These are phyloP conservation scores for Ramaria sp. DNA, from an alignment of 768 basidiomycete genomes.

Conservation along the genomic window DNA sequence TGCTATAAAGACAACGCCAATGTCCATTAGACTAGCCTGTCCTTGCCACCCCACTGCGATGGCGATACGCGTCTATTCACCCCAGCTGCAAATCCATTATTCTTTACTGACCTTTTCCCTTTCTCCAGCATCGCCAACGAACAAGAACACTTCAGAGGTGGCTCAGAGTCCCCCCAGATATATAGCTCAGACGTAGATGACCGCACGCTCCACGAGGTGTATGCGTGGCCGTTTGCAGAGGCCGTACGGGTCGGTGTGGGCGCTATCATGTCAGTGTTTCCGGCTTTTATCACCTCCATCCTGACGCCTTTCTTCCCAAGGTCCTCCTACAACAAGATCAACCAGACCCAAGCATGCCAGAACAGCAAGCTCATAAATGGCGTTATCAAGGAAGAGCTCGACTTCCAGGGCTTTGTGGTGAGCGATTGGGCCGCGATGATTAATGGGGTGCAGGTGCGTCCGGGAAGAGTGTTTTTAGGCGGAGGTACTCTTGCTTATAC, in stretches of 20 bases:
- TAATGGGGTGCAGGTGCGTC: constrained; percentile 7
- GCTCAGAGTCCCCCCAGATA: constrained; percentile 14
- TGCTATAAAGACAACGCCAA: too few species aligned
- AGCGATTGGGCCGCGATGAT: constrained; percentile 17
- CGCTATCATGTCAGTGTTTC: constrained; percentile 47
- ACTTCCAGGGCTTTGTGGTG: constrained; percentile 49
- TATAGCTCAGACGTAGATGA: constrained; percentile 65
- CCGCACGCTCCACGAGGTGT: constrained; percentile 67
- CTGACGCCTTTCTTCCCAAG: not conserved
- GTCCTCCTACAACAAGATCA: constrained; percentile 36
- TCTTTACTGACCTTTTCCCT: not conserved
- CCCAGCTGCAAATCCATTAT: too few species aligned
- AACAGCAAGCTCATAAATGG: constrained; percentile 61
- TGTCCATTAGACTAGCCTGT: too few species aligned
- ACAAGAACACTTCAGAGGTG: constrained; percentile 26
- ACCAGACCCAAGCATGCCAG: constrained; percentile 66
- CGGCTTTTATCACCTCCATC: not conserved
- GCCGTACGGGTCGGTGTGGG: constrained; percentile 67
- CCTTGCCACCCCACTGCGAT: too few species aligned
- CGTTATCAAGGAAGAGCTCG: constrained; percentile 64
- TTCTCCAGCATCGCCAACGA: constrained; percentile 24
- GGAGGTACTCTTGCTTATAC: too few species aligned
- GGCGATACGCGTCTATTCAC: too few species aligned
- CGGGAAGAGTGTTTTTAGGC: too few species aligned
- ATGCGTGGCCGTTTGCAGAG: constrained; percentile 56